Evolutionary conservation across 768 basidiomycete genomes (phyloP).

Genomic region (Boletellus ananas): DNA sequence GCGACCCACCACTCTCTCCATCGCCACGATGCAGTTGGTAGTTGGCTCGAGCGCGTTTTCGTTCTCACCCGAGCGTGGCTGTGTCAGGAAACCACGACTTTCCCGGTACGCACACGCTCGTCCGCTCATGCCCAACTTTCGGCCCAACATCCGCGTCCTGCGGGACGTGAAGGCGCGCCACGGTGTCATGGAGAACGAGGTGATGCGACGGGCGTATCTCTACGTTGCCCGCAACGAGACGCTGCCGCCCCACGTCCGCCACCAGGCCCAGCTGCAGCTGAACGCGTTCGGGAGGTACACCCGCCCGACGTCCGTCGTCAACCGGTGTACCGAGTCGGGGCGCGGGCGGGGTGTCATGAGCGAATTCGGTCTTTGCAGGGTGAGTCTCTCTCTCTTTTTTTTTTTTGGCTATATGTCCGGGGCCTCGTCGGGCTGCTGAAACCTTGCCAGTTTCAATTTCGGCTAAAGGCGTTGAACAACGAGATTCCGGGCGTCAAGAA

Average conservation of each 20-base stretch:
- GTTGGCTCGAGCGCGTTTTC: too few species aligned
- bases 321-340: conserved; percentile 83
- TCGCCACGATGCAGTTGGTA: conserved; percentile 10
- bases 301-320: conserved; percentile 84
- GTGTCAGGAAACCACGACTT: too few species aligned
- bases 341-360: conserved; percentile 84
- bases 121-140: conserved; percentile 20
- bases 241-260: conserved; percentile 82
- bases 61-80: too few species aligned
- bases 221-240: conserved; percentile 91
- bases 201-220: conserved; percentile 84
- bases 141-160: conserved; percentile 51
- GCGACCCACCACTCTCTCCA: conserved; percentile 22
- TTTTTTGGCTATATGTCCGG: background rate
- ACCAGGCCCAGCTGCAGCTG: conserved; percentile 91
- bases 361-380: conserved; percentile 84
- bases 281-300: conserved; percentile 83
- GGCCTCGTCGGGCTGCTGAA: background rate
- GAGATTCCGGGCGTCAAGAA: conserved; percentile 87
- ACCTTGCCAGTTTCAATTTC: conserved; percentile 68
- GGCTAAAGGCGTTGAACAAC: conserved; percentile 74
- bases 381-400: conserved; percentile 28
- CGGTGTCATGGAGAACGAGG: conserved; percentile 70
- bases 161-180: conserved; percentile 77
- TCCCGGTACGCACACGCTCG: too few species aligned